Conservation (phyloP, 2,329 filamentous ascomycete species). For the Cytospora mali region DNA sequence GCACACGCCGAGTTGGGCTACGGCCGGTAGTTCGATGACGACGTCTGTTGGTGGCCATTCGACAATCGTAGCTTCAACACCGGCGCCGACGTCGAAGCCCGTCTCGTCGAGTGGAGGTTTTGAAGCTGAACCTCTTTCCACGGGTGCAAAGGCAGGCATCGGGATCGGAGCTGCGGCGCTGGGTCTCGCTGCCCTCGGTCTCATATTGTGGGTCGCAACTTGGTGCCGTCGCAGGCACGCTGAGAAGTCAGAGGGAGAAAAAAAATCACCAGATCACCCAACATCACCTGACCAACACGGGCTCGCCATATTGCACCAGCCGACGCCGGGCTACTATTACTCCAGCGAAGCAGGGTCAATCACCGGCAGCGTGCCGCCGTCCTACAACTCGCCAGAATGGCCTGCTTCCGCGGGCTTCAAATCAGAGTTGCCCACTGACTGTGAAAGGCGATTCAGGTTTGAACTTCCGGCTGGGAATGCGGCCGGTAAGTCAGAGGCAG, state of each 20-base stretch:
- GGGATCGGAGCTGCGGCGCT: not conserved
- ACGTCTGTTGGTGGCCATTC: not conserved
- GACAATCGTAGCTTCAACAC: not conserved
- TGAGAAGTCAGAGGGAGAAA: not conserved
- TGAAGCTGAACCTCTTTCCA: not conserved
- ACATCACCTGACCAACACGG: not conserved
- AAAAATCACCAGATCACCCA: not conserved
- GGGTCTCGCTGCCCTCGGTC: not conserved
- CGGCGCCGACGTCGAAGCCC: not conserved
- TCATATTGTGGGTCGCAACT: not conserved
- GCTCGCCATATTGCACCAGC: not conserved
- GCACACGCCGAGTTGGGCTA: not conserved
- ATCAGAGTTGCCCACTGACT: not conserved
- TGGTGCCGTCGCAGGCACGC: slow-evolving; percentile 4
- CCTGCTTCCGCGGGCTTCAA: not conserved
- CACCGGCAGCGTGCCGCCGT: not conserved
- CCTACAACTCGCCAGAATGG: not conserved
- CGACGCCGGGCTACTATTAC: not conserved
- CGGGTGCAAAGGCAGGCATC: slow-evolving; percentile 3
- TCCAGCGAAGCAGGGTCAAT: not conserved
- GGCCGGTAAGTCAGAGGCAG: not conserved
- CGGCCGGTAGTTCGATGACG: not conserved
- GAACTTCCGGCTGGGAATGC: not conserved
- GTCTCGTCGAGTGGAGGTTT: not conserved
- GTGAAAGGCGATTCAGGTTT: not conserved